Evolutionary conservation across 2,329 filamentous ascomycete genomes (phyloP).

Genomic region (Periconia digitata): DNA sequence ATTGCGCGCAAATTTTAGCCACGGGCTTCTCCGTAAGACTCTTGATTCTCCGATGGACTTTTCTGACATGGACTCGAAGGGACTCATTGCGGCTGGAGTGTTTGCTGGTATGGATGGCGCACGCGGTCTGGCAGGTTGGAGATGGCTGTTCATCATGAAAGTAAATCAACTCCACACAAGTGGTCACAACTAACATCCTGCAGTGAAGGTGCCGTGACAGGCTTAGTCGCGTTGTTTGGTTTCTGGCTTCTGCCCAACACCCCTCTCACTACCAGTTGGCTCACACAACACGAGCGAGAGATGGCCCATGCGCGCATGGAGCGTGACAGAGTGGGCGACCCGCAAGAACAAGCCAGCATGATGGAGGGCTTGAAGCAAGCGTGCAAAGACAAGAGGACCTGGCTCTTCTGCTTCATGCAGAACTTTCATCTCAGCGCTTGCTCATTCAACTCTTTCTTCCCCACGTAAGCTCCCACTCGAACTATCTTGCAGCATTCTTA

Average conservation of each 20-base stretch:
- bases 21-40: slow-evolving; percentile 38
- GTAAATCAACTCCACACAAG: slow-evolving; percentile 14
- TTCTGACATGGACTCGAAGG: slow-evolving; percentile 11
- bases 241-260: slow-evolving; percentile 33
- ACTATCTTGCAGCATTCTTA: neutral
- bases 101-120: slow-evolving; percentile 36
- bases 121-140: slow-evolving; percentile 40
- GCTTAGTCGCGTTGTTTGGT: slow-evolving; percentile 28
- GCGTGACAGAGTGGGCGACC: slow-evolving; percentile 48
- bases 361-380: slow-evolving; percentile 33
- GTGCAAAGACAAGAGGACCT: slow-evolving; percentile 28
- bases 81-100: slow-evolving; percentile 47
- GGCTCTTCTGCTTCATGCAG: slow-evolving; percentile 37
- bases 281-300: slow-evolving; percentile 50
- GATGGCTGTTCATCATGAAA: slow-evolving; percentile 42
- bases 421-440: slow-evolving; percentile 31
- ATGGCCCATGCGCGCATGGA: slow-evolving; percentile 40
- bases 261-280: slow-evolving; percentile 47
- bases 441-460: slow-evolving; percentile 38
- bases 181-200: slow-evolving; percentile 3
- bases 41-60: neutral
- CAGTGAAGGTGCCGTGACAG: slow-evolving; percentile 31
- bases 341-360: slow-evolving; percentile 11
- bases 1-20: slow-evolving; percentile 45
- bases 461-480: slow-evolving; percentile 21